A percentile compares a stretch with the other conserved stretches of the same genome.
Conservation (phyloP, 2,329 filamentous ascomycete species). For the Pleurostoma richardsiae region DNA sequence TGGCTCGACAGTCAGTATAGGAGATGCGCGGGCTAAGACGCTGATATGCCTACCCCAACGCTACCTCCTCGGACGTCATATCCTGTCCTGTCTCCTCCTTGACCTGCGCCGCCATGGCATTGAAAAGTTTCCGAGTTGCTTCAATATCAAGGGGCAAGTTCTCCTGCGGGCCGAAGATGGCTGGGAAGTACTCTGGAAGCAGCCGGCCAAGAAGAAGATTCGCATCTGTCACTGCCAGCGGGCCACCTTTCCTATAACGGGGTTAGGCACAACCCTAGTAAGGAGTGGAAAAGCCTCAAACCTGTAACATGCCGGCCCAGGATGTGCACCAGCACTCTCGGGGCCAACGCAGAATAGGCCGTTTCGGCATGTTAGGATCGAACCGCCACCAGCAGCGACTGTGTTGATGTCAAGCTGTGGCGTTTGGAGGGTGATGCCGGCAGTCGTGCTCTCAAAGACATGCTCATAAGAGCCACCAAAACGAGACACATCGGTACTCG, state of each 20-base stretch:
- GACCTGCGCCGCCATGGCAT: constrained; percentile 21
- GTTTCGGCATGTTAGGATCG: constrained; percentile 58
- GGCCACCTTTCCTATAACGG: constrained; percentile 48
- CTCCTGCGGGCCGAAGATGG: constrained; percentile 63
- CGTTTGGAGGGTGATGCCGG: constrained; percentile 69
- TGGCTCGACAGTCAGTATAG: background rate
- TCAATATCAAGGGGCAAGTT: constrained; percentile 37
- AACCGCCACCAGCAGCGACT: constrained; percentile 58
- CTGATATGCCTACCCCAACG: constrained; percentile 38
- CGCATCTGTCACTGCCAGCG: constrained; percentile 60
- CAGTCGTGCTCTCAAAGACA: constrained; percentile 62
- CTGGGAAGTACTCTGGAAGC: constrained; percentile 55
- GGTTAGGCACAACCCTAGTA: background rate
- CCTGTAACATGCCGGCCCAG: constrained; percentile 57
- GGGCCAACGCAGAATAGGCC: constrained; percentile 63
- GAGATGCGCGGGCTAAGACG: background rate
- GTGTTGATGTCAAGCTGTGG: constrained; percentile 69
- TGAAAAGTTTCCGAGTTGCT: constrained; percentile 21
- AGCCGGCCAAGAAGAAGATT: constrained; percentile 54
- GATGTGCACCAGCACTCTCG: constrained; percentile 59
- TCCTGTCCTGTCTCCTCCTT: constrained; percentile 13
- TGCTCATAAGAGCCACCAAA: constrained; percentile 56
- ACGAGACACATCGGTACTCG: constrained; percentile 1
- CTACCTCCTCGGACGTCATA: constrained; percentile 19
- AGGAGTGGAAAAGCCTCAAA: background rate